phyloP scores from a whole-genome alignment of 768 basidiomycete species.

The Rhizopogon rudus region DNA sequence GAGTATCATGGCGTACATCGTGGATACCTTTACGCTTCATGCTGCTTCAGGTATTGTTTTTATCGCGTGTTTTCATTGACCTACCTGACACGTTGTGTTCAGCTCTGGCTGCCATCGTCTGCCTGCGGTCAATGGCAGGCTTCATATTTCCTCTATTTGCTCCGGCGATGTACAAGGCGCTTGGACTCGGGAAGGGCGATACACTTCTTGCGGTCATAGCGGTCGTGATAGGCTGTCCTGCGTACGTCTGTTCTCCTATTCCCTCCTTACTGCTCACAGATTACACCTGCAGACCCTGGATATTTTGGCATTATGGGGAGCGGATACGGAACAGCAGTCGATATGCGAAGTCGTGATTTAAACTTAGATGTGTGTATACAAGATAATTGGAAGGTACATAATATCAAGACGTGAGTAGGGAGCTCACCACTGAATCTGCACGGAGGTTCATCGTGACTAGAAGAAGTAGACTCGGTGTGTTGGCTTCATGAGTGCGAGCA shows the following conservation, averaged over 20 bases:
- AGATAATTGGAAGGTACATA: too few relatives aligned
- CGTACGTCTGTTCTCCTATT: conserved; percentile 15
- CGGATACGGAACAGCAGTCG: conserved; percentile 46
- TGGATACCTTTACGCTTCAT: conserved; percentile 63
- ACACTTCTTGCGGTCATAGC: conserved; percentile 57
- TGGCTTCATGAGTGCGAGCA: too few relatives aligned
- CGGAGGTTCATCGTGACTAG: too few relatives aligned
- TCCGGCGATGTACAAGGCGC: conserved; percentile 55
- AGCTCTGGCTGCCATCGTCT: conserved; percentile 65
- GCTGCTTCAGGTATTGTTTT: conserved; percentile 54
- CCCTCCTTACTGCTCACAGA: not conserved
- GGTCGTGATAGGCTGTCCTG: conserved; percentile 58
- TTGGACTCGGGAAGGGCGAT: conserved; percentile 69
- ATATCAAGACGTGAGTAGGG: too few relatives aligned
- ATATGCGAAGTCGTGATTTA: conserved; percentile 24
- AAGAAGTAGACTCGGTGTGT: too few relatives aligned
- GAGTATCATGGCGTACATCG: conserved; percentile 60
- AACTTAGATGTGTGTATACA: too few relatives aligned
- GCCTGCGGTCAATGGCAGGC: conserved; percentile 59
- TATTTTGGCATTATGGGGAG: conserved; percentile 43
- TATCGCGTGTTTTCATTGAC: not conserved
- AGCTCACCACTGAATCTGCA: too few relatives aligned
- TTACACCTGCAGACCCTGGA: conserved; percentile 30
- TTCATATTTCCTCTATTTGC: conserved; percentile 79
- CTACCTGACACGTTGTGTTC: conserved; percentile 6